Evolutionary conservation across 2,329 filamentous ascomycete species (phyloP).

Genomic region (Apiospora aurea): DNA sequence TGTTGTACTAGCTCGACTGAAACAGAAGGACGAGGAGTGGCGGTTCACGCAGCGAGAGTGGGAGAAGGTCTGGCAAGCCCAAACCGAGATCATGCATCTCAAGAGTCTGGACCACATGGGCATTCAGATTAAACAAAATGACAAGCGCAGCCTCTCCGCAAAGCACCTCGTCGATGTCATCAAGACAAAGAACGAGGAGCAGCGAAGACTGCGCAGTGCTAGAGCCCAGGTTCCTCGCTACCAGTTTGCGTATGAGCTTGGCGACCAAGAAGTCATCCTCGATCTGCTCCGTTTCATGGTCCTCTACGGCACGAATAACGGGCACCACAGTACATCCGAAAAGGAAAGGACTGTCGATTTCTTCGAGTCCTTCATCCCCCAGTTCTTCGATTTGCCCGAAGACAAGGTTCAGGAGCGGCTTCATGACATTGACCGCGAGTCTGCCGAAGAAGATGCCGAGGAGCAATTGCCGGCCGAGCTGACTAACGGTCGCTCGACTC

Average conservation of each 20-base stretch:
- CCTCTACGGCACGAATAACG: constrained; percentile 71
- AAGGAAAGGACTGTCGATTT: constrained; percentile 78
- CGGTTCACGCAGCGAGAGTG: constrained; percentile 95
- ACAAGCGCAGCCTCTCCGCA: constrained; percentile 89
- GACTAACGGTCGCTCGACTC: constrained; percentile 67
- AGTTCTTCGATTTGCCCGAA: constrained; percentile 78
- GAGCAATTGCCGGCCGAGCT: constrained; percentile 75
- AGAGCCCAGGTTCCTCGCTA: constrained; percentile 68
- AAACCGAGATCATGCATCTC: constrained; percentile 94
- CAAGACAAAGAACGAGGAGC: constrained; percentile 91
- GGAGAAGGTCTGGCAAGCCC: constrained; percentile 98
- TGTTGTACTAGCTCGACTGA: constrained; percentile 85
- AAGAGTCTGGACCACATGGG: constrained; percentile 97
- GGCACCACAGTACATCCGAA: constrained; percentile 74
- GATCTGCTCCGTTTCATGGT: constrained; percentile 69
- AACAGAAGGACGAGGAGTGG: constrained; percentile 98
- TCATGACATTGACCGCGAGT: constrained; percentile 72
- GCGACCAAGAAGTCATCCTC: constrained; percentile 72
- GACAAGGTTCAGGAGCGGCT: constrained; percentile 73
- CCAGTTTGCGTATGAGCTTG: constrained; percentile 80
- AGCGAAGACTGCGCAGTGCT: constrained; percentile 73
- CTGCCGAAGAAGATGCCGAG: constrained; percentile 79
- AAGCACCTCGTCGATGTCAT: constrained; percentile 92
- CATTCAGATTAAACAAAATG: constrained; percentile 83
- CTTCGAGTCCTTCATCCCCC: constrained; percentile 76